phyloP scores from a whole-genome alignment of 2,329 filamentous ascomycete species.

The Phaeosphaeriaceae sp. region DNA sequence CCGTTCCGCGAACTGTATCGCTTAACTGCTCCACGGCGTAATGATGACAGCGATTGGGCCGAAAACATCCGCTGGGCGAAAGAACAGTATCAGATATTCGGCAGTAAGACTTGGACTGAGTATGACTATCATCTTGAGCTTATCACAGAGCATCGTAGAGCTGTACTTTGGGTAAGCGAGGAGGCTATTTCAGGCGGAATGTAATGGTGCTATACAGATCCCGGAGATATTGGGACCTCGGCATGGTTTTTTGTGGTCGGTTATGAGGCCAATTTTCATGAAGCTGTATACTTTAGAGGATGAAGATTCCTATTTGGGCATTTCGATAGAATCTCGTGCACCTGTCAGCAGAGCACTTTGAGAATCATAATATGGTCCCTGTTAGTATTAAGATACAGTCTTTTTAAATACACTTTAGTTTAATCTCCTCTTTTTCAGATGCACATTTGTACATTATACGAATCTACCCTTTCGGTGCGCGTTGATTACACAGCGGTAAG shows the following conservation, averaged over 20 bases:
- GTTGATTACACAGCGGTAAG: too few relatives aligned
- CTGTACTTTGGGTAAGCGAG: slow-evolving; percentile 34
- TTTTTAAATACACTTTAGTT: too few relatives aligned
- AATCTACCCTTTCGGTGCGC: too few relatives aligned
- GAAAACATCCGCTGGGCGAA: slow-evolving; percentile 45
- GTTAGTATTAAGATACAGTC: too few relatives aligned
- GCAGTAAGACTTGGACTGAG: slow-evolving; percentile 35
- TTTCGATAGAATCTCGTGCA: too few relatives aligned
- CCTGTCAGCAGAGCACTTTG: too few relatives aligned
- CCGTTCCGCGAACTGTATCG: slow-evolving; percentile 38
- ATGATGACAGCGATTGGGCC: slow-evolving; percentile 34
- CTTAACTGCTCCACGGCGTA: slow-evolving; percentile 19
- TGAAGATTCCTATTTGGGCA: too few relatives aligned
- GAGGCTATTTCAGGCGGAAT: slow-evolving; percentile 7
- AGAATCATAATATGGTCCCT: too few relatives aligned
- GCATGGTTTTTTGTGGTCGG: background rate
- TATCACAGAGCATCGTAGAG: slow-evolving; percentile 26
- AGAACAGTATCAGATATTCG: slow-evolving; percentile 30
- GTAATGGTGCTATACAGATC: background rate
- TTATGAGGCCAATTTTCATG: too few relatives aligned
- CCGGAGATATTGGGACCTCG: background rate
- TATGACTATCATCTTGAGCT: slow-evolving; percentile 30
- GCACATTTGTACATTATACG: too few relatives aligned
- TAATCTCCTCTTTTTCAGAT: too few relatives aligned
- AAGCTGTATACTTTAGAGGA: too few relatives aligned